These are phyloP conservation scores for Monosporascus cannonballus DNA, from an alignment of 2,329 filamentous ascomycete genomes.

Conservation along the genomic window DNA sequence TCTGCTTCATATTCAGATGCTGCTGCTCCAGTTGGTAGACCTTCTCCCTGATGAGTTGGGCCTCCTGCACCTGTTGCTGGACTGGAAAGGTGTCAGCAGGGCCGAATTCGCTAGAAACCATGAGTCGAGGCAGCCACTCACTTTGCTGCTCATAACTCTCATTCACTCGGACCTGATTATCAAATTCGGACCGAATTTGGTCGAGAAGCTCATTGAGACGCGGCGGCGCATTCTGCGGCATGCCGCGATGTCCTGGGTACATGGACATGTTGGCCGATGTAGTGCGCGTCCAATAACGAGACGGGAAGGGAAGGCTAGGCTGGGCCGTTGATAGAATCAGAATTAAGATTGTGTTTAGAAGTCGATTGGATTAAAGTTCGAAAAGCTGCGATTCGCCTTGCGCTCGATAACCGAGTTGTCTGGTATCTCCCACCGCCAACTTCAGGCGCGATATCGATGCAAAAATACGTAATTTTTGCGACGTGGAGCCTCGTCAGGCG, in stretches of 20 bases:
- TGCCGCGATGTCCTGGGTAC: slow-evolving; percentile 79
- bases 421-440: background rate
- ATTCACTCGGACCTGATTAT: slow-evolving; percentile 71
- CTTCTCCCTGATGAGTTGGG: slow-evolving; percentile 89
- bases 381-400: background rate
- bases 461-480: background rate
- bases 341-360: no score
- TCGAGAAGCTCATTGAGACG: slow-evolving; percentile 90
- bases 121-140: slow-evolving; percentile 46
- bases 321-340: no score
- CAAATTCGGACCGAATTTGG: slow-evolving; percentile 84
- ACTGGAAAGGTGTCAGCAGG: slow-evolving; percentile 49
- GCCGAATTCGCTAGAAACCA: background rate
- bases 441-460: background rate
- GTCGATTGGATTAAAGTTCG: background rate
- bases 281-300: background rate
- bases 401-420: background rate
- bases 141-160: slow-evolving; percentile 90
- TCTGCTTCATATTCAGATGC: slow-evolving; percentile 82
- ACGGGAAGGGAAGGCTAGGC: no score
- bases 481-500: background rate
- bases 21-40: slow-evolving; percentile 89
- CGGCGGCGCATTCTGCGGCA: slow-evolving; percentile 53
- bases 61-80: slow-evolving; percentile 84
- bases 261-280: slow-evolving; percentile 52